Evolutionary conservation across 768 basidiomycete genomes (phyloP), one percentile per base, ranked within the genome.

Genomic region (Mycena sanguinolenta): DNA sequence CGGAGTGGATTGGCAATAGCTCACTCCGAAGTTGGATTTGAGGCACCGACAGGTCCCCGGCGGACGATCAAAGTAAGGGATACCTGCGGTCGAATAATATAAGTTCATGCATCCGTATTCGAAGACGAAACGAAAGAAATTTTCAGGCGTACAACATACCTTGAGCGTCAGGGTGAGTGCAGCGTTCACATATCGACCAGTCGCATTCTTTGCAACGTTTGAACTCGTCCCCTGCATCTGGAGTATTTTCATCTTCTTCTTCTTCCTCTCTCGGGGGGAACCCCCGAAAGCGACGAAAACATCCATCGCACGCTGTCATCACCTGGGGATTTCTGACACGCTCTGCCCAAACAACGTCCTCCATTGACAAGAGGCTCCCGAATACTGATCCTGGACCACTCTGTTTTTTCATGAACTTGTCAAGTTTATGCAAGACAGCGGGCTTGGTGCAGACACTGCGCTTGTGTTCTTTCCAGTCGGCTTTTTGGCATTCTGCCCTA

Each of bases 391-490:
- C n/a, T n/a, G 44, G 44, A 46, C 44, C 44, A n/a, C 44, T 46
- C 21, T 60, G 38, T 49, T 73, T 53, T 49, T 72, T 73, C 71
- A 74, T 42, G 54, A 67, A 30, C 39, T 69, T 74, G 27, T 75
- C 71, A 16, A 74, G 8, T 46, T 68, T 58, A 17, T 73, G 68
- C 14, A 75, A 25, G 2, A 75, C 17, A 6, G 75, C 63, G 3
- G 75, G 68, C 39, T 73, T 75, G 27, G 36, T 50, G 71, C 75
- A 75, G 58, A 74, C 68, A 25, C 74, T 73, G 61, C 74, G 65
- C 53, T 75, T 75, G 39, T 75, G 75, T 28, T 58, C 68, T 42
- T 75, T 75, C 75, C 75, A 75, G 36, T 75, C 75, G 10, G 23
- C 53, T 59, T 69, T 75, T 58, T 74, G 68, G 36, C 74, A 75